phyloP scores from a whole-genome alignment of 306 rosid genomes.

The Begonia peltatifolia region DNA sequence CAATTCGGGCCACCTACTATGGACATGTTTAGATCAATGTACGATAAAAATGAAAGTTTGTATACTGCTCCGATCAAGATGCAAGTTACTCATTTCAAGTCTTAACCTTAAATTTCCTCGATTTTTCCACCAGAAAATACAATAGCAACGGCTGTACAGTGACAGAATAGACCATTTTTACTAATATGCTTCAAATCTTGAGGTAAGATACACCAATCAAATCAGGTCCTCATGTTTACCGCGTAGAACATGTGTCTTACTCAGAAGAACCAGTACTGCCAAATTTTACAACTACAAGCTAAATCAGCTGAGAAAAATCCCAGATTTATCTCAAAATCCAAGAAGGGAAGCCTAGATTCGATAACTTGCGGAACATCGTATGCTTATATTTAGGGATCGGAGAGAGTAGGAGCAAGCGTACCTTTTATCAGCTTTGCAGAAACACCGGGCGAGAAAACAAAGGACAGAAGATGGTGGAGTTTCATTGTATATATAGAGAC shows the following conservation, averaged over 20 bases:
- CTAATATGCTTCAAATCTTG: no score
- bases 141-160: no score
- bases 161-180: no score
- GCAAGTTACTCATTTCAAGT: no score
- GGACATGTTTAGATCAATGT: no score
- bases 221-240: neutral
- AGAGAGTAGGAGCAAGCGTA: constrained; percentile 3
- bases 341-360: constrained; percentile 7
- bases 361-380: constrained; percentile 6
- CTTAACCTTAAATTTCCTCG: no score
- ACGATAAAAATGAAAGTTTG: no score
- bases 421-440: constrained; percentile 22
- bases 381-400: constrained; percentile 78
- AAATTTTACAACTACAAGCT: constrained; percentile 2
- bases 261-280: neutral
- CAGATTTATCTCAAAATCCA: neutral
- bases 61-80: no score
- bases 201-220: no score
- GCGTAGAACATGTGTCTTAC: neutral
- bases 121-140: no score
- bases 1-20: no score
- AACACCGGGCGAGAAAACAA: constrained; percentile 36
- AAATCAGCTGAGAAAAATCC: constrained; percentile 9
- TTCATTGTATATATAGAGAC: neutral
- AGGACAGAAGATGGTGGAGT: constrained; percentile 1